Percentiles rank a stretch among this genome's conserved stretches.
Conservation (phyloP, 768 basidiomycete genomes). For the Leccinum rimulosum region DNA sequence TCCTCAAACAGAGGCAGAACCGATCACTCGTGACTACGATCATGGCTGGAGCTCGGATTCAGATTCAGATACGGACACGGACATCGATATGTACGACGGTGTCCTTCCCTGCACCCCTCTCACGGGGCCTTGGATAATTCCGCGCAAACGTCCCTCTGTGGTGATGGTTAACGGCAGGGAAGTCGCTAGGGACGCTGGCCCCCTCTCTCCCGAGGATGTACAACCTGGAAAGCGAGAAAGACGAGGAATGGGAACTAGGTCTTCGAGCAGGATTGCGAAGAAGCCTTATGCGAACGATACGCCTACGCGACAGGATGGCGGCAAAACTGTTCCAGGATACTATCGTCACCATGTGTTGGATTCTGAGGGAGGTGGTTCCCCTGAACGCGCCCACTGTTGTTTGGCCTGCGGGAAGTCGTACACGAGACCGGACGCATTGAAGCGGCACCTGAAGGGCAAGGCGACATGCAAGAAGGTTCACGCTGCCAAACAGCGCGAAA, state of each 20-base stretch:
- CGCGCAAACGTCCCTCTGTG: slow-evolving; percentile 23
- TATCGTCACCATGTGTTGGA: neutral
- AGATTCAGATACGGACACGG: slow-evolving; percentile 14
- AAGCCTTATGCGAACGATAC: slow-evolving; percentile 12
- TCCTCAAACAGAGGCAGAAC: slow-evolving; percentile 2
- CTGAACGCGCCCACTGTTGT: slow-evolving; percentile 12
- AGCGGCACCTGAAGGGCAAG: slow-evolving; percentile 32
- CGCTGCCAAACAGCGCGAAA: slow-evolving; percentile 8
- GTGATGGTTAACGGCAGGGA: slow-evolving; percentile 1
- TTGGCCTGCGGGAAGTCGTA: slow-evolving; percentile 27
- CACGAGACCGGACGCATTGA: slow-evolving; percentile 32
- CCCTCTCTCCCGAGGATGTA: slow-evolving; percentile 5
- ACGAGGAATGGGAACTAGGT: slow-evolving; percentile 1
- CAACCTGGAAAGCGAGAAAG: slow-evolving; percentile 16
- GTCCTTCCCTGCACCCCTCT: slow-evolving; percentile 3
- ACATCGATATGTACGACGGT: slow-evolving; percentile 15
- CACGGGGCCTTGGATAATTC: slow-evolving; percentile 19
- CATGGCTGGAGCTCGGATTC: slow-evolving; percentile 8
- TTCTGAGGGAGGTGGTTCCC: neutral
- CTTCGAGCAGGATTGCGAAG: slow-evolving; percentile 7
- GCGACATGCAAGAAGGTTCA: slow-evolving; percentile 26
- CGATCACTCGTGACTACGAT: slow-evolving; percentile 4
- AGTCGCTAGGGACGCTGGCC: neutral
- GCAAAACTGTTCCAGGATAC: neutral
- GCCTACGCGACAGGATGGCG: slow-evolving; percentile 2